A percentile compares a stretch with the other conserved stretches of the same genome.
Evolutionary conservation across 768 basidiomycete species (phyloP).

Genomic region (Pleurotus sapidus): DNA sequence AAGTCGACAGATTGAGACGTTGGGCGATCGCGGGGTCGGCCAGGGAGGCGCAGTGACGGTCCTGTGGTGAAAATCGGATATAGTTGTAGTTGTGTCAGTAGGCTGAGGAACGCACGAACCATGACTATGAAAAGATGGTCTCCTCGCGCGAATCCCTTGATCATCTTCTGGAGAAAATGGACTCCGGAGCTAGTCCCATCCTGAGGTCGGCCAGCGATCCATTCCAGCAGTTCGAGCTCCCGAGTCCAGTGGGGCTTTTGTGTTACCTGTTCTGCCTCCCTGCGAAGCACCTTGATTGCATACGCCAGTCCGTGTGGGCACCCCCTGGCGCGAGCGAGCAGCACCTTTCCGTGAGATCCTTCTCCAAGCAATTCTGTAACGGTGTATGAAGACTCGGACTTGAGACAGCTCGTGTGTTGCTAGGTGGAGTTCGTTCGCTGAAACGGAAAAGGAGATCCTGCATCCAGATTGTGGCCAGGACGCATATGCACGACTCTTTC

Average conservation of each 20-base stretch:
- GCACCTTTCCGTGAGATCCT: conserved; percentile 23
- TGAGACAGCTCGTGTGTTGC: no score
- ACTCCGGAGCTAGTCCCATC: conserved; percentile 7
- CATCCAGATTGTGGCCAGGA: no score
- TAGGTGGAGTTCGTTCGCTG: no score
- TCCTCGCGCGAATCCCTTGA: conserved; percentile 19
- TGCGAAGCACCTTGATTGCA: conserved; percentile 21
- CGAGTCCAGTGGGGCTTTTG: neutral
- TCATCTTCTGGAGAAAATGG: conserved; percentile 21
- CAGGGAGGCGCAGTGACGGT: conserved; percentile 27
- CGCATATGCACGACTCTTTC: no score
- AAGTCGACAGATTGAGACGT: conserved; percentile 17
- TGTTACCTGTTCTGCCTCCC: conserved; percentile 4
- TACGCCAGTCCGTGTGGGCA: conserved; percentile 6
- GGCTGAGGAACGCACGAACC: conserved; percentile 12
- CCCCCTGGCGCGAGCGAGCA: conserved; percentile 15
- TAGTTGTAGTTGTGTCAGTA: neutral
- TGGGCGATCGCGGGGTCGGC: conserved; percentile 24
- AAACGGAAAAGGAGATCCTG: no score
- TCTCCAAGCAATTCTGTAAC: conserved; percentile 15
- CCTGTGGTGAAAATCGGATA: neutral
- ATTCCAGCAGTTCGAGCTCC: conserved; percentile 19
- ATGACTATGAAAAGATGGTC: conserved; percentile 20
- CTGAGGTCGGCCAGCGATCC: conserved; percentile 11
- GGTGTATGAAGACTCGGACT: neutral